phyloP scores from a whole-genome alignment of 345 rosid genomes.

The Excoecaria agallocha region DNA sequence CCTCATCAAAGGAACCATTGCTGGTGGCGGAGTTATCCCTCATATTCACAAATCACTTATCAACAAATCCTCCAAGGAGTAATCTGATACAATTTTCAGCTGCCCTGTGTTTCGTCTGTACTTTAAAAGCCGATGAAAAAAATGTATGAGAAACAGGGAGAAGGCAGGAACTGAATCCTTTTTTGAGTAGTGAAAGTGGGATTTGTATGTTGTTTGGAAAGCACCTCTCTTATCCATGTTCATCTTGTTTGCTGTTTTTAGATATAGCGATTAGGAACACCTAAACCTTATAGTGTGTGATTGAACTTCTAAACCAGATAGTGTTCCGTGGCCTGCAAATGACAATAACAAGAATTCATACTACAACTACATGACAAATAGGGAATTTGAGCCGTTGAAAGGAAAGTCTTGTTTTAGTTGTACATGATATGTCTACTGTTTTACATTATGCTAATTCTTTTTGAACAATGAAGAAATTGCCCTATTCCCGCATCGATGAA shows the following conservation, averaged over 20 bases:
- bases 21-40: constrained; percentile 35
- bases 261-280: no score
- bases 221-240: neutral
- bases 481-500: neutral
- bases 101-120: constrained; percentile 8
- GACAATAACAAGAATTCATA: no score
- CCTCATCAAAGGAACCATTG: constrained; percentile 34
- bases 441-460: neutral
- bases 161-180: neutral
- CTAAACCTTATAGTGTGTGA: no score
- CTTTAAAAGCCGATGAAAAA: neutral
- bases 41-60: constrained; percentile 36
- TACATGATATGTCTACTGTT: neutral
- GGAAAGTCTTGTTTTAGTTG: no score
- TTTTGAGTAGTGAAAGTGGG: constrained; percentile 14
- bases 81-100: constrained; percentile 4
- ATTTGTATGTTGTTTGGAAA: neutral
- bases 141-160: constrained; percentile 15
- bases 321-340: no score
- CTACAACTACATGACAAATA: no score
- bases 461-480: neutral
- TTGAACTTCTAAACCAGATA: no score
- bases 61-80: constrained; percentile 35
- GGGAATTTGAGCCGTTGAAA: no score
- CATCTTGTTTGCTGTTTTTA: neutral